Evolutionary conservation across 768 basidiomycete genomes (phyloP).

Genomic region (Termitomyces heimii): DNA sequence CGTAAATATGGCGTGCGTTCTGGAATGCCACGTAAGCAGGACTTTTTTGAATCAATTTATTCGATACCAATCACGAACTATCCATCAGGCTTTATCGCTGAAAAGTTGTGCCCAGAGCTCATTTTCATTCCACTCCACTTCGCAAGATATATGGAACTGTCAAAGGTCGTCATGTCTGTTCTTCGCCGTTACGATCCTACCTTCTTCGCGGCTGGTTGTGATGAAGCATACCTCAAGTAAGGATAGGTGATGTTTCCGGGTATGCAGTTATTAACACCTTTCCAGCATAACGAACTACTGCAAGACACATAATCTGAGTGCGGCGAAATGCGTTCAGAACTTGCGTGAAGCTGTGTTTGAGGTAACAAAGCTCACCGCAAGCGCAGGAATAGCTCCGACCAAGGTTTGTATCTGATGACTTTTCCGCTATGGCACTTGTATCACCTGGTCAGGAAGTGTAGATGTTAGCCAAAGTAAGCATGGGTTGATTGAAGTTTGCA

Average conservation of each 20-base stretch:
- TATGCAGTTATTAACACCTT: conserved; percentile 2
- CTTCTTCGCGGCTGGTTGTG: conserved; percentile 73
- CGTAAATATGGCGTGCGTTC: conserved; percentile 88
- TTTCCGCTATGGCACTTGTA: background rate
- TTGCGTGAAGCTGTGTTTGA: conserved; percentile 69
- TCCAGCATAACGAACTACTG: conserved; percentile 82
- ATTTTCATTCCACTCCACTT: conserved; percentile 59
- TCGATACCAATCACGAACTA: background rate
- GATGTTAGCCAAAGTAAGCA: conserved; percentile 89
- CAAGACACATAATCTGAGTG: conserved; percentile 50
- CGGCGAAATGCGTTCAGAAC: conserved; percentile 70
- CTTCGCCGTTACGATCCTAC: conserved; percentile 67
- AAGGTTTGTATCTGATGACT: conserved; percentile 46
- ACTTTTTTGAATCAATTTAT: background rate
- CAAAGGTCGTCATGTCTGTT: conserved; percentile 64
- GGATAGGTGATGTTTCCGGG: conserved; percentile 16
- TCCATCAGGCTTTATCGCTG: conserved; percentile 78
- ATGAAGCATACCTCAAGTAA: conserved; percentile 91
- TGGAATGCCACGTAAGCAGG: conserved; percentile 79
- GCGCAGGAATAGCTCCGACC: conserved; percentile 94
- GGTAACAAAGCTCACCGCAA: conserved; percentile 85
- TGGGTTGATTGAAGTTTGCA: background rate
- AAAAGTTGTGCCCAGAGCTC: conserved; percentile 89
- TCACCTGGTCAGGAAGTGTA: conserved; percentile 19
- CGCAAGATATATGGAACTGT: conserved; percentile 64